Percentiles rank a stretch among this genome's conserved stretches.
Evolutionary conservation across 352 stramenopile species (phyloP).

Genomic region (Globisporangium irregulare): DNA sequence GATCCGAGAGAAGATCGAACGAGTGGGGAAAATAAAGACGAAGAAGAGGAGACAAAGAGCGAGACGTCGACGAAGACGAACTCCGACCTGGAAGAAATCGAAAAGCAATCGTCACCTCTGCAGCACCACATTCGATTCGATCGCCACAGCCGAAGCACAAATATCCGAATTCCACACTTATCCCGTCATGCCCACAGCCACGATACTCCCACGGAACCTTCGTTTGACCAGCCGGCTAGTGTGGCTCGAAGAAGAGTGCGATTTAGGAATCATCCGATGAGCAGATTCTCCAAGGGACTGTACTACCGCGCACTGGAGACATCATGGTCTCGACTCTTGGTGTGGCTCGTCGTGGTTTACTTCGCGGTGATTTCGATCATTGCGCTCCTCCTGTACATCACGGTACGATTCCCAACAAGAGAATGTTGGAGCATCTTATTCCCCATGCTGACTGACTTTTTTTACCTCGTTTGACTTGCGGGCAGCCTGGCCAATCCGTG

Average conservation of each 20-base stretch:
- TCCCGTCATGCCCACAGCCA: conserved; percentile 17
- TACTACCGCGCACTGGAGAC: conserved; percentile 51
- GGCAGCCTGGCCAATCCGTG: conserved; percentile 17
- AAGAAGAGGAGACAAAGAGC: conserved; percentile 14
- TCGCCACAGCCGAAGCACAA: conserved; percentile 19
- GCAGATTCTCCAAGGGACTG: conserved; percentile 38
- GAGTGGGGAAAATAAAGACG: background rate
- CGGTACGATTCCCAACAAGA: conserved; percentile 25
- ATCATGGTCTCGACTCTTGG: conserved; percentile 39
- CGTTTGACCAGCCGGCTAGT: conserved; percentile 34
- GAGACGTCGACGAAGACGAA: conserved; percentile 25
- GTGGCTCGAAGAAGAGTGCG: conserved; percentile 30
- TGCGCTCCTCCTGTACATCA: conserved; percentile 38
- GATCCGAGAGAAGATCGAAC: background rate
- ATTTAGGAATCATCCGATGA: conserved; percentile 44
- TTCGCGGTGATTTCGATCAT: conserved; percentile 35
- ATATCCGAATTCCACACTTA: conserved; percentile 20
- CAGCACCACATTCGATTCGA: conserved; percentile 26
- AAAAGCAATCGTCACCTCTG: conserved; percentile 2
- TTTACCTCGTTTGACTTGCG: background rate
- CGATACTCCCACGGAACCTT: conserved; percentile 2
- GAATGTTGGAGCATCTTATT: background rate
- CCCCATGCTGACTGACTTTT: background rate
- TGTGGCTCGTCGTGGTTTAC: conserved; percentile 37
- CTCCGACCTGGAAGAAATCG: conserved; percentile 25